A percentile compares a stretch with the other conserved stretches of the same genome.
These are phyloP conservation scores for Blastobotrys attinorum DNA, from an alignment of 805 yeast genomes.

Conservation along the genomic window DNA sequence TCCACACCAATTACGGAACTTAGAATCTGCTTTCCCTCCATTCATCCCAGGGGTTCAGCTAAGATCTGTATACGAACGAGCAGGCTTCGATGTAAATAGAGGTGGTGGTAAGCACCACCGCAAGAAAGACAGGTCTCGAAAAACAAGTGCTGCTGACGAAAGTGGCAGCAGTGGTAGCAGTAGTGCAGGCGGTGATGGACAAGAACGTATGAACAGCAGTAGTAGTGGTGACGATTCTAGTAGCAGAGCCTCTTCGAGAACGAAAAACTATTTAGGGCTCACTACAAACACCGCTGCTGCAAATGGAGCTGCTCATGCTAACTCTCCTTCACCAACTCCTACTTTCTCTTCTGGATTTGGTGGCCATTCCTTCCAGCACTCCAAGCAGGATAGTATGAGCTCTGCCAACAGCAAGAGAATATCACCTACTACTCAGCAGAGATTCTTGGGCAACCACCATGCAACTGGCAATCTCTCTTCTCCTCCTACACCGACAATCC, in stretches of 20 bases:
- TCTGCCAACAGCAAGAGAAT: background rate
- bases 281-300: background rate
- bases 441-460: too few relatives aligned
- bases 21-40: slow-evolving; percentile 34
- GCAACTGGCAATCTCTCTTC: too few relatives aligned
- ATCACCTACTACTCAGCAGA: too few relatives aligned
- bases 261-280: background rate
- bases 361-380: background rate
- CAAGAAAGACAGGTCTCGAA: background rate
- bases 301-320: background rate
- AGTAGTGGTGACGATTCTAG: background rate
- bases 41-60: slow-evolving; percentile 28
- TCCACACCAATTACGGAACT: slow-evolving; percentile 17
- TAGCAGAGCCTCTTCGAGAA: slow-evolving; percentile 1
- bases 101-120: background rate
- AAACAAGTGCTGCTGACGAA: slow-evolving; percentile 1
- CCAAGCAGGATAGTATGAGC: background rate
- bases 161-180: background rate
- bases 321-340: background rate
- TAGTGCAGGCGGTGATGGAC: background rate
- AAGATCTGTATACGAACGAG: slow-evolving; percentile 34
- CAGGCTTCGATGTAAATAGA: slow-evolving; percentile 33
- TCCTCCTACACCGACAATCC: background rate
- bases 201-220: background rate
- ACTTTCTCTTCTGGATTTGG: background rate